Evolutionary conservation across 1,284 basidiomycete species (phyloP).

Genomic region (Anthracocystis walkeri): DNA sequence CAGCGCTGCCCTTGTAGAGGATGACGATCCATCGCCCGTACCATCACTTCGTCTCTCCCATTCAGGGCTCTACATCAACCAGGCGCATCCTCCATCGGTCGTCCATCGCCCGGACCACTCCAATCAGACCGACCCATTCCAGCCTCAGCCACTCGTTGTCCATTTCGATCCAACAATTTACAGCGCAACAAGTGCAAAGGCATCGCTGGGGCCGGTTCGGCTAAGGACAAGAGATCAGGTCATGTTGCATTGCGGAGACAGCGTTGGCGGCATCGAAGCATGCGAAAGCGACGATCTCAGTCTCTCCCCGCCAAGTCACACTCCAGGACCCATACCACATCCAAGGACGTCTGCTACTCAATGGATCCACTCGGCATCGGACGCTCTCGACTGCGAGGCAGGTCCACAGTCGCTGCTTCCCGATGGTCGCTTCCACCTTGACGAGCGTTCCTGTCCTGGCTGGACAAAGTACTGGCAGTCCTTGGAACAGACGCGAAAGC

Average conservation of each 20-base stretch:
- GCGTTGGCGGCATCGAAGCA: constrained; percentile 45
- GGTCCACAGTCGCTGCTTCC: constrained; percentile 23
- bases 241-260: constrained; percentile 44
- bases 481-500: constrained; percentile 15
- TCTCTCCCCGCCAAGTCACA: constrained; percentile 7
- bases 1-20: constrained; percentile 24
- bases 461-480: constrained; percentile 40
- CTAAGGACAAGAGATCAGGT: constrained; percentile 41
- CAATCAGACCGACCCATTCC: constrained; percentile 34
- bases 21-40: constrained; percentile 42
- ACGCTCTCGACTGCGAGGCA: constrained; percentile 28
- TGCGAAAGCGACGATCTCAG: constrained; percentile 47
- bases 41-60: constrained; percentile 52
- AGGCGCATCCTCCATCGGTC: constrained; percentile 26
- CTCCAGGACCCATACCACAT: constrained; percentile 4
- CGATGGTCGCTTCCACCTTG: constrained; percentile 40
- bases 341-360: not conserved
- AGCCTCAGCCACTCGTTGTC: constrained; percentile 41
- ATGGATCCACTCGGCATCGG: constrained; percentile 7
- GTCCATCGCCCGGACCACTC: constrained; percentile 30
- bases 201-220: constrained; percentile 27
- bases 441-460: constrained; percentile 38
- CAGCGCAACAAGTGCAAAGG: constrained; percentile 15
- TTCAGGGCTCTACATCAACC: constrained; percentile 54
- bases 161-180: constrained; percentile 40